A percentile compares a stretch with the other conserved stretches of the same genome.
These are phyloP conservation scores for Endocarpon pusillum DNA, from an alignment of 495 filamentous ascomycete species.

Conservation along the genomic window DNA sequence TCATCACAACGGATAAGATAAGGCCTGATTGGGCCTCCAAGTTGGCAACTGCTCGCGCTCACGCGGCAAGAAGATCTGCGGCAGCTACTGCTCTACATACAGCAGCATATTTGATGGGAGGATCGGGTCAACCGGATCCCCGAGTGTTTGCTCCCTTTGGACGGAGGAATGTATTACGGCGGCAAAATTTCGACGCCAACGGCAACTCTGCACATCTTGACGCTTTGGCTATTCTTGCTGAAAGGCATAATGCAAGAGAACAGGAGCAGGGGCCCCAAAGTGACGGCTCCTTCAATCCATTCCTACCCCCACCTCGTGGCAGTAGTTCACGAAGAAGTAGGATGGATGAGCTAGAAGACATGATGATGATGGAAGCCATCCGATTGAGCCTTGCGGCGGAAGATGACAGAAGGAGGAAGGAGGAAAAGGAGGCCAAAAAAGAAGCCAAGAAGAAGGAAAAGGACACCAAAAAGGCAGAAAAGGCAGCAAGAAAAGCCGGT, in stretches of 20 bases:
- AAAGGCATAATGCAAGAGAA: conserved; percentile 19
- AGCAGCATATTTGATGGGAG: conserved; percentile 81
- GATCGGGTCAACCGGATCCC: conserved; percentile 29
- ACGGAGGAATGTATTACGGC: conserved; percentile 27
- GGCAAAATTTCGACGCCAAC: conserved; percentile 18
- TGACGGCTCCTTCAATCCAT: conserved; percentile 20
- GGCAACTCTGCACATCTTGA: conserved; percentile 27
- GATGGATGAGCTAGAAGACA: conserved; percentile 81
- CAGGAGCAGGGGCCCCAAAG: conserved; percentile 18
- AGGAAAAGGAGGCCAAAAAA: conserved; percentile 65
- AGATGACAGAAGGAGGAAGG: conserved; percentile 68
- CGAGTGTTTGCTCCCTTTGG: conserved; percentile 27
- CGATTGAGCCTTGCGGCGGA: conserved; percentile 74
- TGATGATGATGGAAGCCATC: conserved; percentile 98
- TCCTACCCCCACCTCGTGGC: conserved; percentile 29
- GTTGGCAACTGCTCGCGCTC: conserved; percentile 64
- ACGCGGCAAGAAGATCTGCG: conserved; percentile 71
- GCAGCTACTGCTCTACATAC: conserved; percentile 91
- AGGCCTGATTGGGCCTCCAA: conserved; percentile 92
- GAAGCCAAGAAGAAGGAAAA: conserved; percentile 72
- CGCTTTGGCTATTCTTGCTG: conserved; percentile 33
- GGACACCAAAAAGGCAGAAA: conserved; percentile 62
- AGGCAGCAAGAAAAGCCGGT: conserved; percentile 39
- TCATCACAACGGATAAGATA: conserved; percentile 81
- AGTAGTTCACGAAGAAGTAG: conserved; percentile 41